phyloP scores from a whole-genome alignment of 2,329 filamentous ascomycete genomes.

The Sporothrix brunneoviolacea region DNA sequence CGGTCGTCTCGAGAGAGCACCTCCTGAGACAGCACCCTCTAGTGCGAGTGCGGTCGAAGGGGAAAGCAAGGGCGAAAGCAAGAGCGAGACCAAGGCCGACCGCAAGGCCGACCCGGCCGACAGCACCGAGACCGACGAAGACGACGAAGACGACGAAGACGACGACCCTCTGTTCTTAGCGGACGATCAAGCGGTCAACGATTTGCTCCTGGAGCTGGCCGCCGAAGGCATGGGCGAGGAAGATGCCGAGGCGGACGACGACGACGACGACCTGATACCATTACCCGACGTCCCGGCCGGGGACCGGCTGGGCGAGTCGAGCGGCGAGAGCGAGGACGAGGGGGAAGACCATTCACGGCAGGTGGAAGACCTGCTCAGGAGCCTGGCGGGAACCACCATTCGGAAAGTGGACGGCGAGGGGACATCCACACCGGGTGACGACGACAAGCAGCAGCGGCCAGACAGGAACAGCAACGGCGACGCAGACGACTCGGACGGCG shows the following conservation, averaged over 20 bases:
- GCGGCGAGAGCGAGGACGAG: slow-evolving; percentile 10
- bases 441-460: too few species aligned
- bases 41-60: background rate
- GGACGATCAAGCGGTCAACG: slow-evolving; percentile 47
- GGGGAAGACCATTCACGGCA: slow-evolving; percentile 26
- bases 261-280: slow-evolving; percentile 39
- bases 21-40: too few species aligned
- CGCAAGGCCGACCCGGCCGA: too few species aligned
- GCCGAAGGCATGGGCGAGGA: slow-evolving; percentile 22
- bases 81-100: background rate
- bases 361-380: slow-evolving; percentile 28
- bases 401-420: background rate
- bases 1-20: too few species aligned
- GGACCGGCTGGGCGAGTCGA: slow-evolving; percentile 22
- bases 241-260: slow-evolving; percentile 15
- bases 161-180: slow-evolving; percentile 36
- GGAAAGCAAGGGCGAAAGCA: background rate
- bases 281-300: slow-evolving; percentile 37
- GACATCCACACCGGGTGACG: background rate
- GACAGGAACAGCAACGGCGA: slow-evolving; percentile 12
- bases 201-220: slow-evolving; percentile 40
- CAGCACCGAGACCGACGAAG: too few species aligned
- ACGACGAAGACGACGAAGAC: slow-evolving; percentile 34
- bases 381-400: slow-evolving; percentile 22
- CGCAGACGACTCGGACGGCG: slow-evolving; percentile 42